Evolutionary conservation across 1,284 basidiomycete genomes (phyloP).

Genomic region (Puccinia coronata): DNA sequence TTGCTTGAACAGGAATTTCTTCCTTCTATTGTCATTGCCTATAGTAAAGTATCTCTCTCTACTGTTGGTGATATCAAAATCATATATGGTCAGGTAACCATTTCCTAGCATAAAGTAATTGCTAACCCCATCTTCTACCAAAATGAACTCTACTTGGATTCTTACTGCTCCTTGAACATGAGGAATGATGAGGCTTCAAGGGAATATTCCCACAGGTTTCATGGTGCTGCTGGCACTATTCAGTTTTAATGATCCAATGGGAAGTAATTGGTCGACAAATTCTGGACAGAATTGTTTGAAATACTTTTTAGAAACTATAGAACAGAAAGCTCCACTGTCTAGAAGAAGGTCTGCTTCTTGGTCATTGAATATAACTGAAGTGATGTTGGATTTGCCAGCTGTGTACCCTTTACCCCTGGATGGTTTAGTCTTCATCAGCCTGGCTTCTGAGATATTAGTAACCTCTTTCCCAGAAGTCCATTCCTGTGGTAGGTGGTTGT

Average conservation of each 20-base stretch:
- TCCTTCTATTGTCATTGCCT: background rate
- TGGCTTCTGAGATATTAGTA: background rate
- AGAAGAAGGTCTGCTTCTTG: background rate
- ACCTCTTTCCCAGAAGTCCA: background rate
- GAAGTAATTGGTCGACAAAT: background rate
- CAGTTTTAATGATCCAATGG: background rate
- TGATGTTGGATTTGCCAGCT: background rate
- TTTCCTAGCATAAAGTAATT: conserved; percentile 9
- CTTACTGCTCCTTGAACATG: background rate
- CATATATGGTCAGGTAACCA: background rate
- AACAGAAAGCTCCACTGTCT: conserved; percentile 13
- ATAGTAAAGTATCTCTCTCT: conserved; percentile 19
- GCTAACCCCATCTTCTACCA: background rate
- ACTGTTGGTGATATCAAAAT: background rate
- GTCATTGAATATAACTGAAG: background rate
- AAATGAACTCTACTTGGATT: conserved; percentile 1
- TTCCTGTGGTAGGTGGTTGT: background rate
- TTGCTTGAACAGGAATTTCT: background rate
- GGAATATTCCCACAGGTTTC: background rate
- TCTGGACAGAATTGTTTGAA: background rate
- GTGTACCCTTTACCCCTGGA: background rate
- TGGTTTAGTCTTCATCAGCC: conserved; percentile 4
- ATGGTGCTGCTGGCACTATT: conserved; percentile 9
- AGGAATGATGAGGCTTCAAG: background rate
- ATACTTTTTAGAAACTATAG: conserved; percentile 3